phyloP scores from a whole-genome alignment of 2,329 filamentous ascomycete species.

The Fusarium tupiense region DNA sequence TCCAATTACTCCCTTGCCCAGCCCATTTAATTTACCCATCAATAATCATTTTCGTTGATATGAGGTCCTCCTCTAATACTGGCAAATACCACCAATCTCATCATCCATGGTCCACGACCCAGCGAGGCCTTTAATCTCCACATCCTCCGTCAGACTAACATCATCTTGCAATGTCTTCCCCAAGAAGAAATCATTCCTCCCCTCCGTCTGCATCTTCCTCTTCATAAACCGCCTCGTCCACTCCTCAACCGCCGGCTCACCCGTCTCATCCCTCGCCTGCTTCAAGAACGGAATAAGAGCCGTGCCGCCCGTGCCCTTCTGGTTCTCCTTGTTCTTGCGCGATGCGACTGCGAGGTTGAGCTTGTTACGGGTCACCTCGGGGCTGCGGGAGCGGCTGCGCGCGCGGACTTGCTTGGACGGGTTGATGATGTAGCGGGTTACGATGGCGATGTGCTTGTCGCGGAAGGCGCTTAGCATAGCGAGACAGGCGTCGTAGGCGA shows the following conservation, averaged over 20 bases:
- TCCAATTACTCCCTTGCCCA: neutral
- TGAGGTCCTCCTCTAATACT: constrained; percentile 53
- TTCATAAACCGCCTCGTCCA: constrained; percentile 70
- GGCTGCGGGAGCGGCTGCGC: constrained; percentile 68
- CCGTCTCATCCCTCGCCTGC: constrained; percentile 95
- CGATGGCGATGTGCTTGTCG: constrained; percentile 96
- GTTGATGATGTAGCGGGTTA: constrained; percentile 93
- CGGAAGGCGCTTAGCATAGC: constrained; percentile 75
- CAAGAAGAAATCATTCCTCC: constrained; percentile 66
- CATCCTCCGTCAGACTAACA: constrained; percentile 53
- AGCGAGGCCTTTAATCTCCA: constrained; percentile 73
- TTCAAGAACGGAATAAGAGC: constrained; percentile 95
- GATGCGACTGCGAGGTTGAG: constrained; percentile 73
- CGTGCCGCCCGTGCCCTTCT: constrained; percentile 92
- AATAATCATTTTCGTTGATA: neutral
- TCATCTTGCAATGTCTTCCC: constrained; percentile 60
- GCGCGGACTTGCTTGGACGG: constrained; percentile 81
- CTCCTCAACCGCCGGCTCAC: constrained; percentile 82
- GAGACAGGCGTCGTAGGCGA: constrained; percentile 92
- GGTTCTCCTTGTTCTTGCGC: constrained; percentile 62
- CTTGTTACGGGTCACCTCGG: constrained; percentile 58
- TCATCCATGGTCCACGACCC: constrained; percentile 92
- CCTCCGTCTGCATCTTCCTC: constrained; percentile 59
- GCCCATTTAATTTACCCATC: neutral
- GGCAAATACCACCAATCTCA: constrained; percentile 72